These are phyloP conservation scores for Kokia cookei DNA, from an alignment of 441 rosid species.

Conservation along the genomic window DNA sequence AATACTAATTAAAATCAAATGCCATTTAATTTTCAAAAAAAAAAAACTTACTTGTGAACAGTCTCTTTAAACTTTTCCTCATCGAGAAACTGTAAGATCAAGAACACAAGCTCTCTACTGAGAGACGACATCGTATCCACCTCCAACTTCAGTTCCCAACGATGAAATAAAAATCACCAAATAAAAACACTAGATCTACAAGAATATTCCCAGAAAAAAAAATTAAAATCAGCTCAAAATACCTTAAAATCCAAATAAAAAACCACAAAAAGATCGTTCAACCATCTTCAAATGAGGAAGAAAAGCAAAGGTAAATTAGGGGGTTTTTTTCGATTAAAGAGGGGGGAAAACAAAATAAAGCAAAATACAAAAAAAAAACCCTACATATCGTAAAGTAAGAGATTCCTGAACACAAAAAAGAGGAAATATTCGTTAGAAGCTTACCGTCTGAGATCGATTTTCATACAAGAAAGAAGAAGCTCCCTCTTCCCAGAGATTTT, in stretches of 20 bases:
- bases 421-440: conserved; percentile 27
- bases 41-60: conserved; percentile 73
- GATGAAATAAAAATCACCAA: conserved; percentile 16
- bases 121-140: conserved; percentile 76
- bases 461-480: conserved; percentile 7
- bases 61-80: conserved; percentile 99
- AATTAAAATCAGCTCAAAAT: conserved; percentile 23
- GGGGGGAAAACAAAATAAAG: conserved; percentile 22
- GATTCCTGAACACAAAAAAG: conserved; percentile 26
- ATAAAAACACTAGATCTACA: conserved; percentile 60
- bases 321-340: conserved; percentile 37
- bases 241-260: neutral
- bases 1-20: neutral
- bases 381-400: conserved; percentile 16
- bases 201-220: conserved; percentile 6
- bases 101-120: conserved; percentile 98
- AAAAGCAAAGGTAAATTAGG: conserved; percentile 19
- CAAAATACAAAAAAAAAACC: conserved; percentile 3
- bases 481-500: conserved; percentile 20
- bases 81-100: conserved; percentile 95
- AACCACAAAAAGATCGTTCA: conserved; percentile 32
- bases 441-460: conserved; percentile 44
- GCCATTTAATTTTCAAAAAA: neutral
- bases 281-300: conserved; percentile 23
- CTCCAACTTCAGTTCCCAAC: conserved; percentile 32